These are phyloP conservation scores for Fusarium sp. DNA, from an alignment of 2,329 filamentous ascomycete species.

Conservation along the genomic window DNA sequence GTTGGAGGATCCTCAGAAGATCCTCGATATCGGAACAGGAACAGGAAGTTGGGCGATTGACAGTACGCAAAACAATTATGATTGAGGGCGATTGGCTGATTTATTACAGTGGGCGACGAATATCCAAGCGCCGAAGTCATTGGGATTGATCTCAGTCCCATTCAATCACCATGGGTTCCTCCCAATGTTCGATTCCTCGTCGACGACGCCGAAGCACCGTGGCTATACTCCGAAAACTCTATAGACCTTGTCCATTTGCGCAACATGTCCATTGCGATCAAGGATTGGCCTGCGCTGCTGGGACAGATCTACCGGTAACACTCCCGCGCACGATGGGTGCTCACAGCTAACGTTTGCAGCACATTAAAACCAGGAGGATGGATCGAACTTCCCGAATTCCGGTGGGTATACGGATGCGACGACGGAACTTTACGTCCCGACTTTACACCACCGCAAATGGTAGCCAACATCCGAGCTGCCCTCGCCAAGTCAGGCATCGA, in stretches of 20 bases:
- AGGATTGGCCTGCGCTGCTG: slow-evolving; percentile 35
- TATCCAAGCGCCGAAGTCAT: slow-evolving; percentile 51
- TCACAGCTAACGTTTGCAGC: slow-evolving; percentile 4
- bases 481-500: slow-evolving; percentile 45
- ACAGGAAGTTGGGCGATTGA: slow-evolving; percentile 57
- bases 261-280: slow-evolving; percentile 49
- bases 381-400: slow-evolving; percentile 54
- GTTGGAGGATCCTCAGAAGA: slow-evolving; percentile 47
- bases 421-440: slow-evolving; percentile 41
- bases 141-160: slow-evolving; percentile 53
- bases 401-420: slow-evolving; percentile 42
- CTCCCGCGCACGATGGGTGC: background rate
- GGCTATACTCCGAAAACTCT: slow-evolving; percentile 37
- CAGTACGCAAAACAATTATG: slow-evolving; percentile 22
- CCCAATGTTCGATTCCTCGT: slow-evolving; percentile 53
- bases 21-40: slow-evolving; percentile 54
- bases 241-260: slow-evolving; percentile 46
- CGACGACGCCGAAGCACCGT: slow-evolving; percentile 48
- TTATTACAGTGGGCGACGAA: slow-evolving; percentile 46
- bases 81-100: background rate
- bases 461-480: slow-evolving; percentile 42
- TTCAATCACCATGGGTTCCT: slow-evolving; percentile 52
- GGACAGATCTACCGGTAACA: slow-evolving; percentile 34
- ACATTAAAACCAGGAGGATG: slow-evolving; percentile 55
- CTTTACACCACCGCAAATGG: slow-evolving; percentile 43